These are phyloP conservation scores for Rubia tinctorum DNA, from an alignment of 305 asterid genomes.

Conservation along the genomic window DNA sequence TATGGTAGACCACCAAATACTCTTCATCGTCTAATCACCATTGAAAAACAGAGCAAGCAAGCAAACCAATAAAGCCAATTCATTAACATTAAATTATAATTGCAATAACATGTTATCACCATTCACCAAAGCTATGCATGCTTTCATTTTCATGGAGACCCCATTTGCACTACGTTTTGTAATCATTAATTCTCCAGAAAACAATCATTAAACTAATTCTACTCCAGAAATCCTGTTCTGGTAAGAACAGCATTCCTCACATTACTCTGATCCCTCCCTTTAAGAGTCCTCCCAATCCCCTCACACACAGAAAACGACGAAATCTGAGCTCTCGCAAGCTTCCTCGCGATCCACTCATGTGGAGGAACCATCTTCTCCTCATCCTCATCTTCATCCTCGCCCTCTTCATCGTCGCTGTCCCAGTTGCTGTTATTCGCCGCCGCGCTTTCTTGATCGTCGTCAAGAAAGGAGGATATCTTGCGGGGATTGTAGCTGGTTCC, in stretches of 20 bases:
- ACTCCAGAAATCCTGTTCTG: conserved; percentile 72
- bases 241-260: conserved; percentile 57
- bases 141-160: conserved; percentile 13
- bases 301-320: conserved; percentile 60
- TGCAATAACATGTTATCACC: background rate
- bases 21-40: too few relatives aligned
- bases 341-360: conserved; percentile 56
- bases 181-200: background rate
- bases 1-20: too few relatives aligned
- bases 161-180: background rate
- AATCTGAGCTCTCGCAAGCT: conserved; percentile 29
- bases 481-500: conserved; percentile 19
- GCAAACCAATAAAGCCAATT: conserved; percentile 8
- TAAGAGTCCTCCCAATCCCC: conserved; percentile 68
- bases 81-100: background rate
- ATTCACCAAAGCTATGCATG: conserved; percentile 4
- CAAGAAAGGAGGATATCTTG: background rate
- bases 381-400: conserved; percentile 26
- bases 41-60: background rate
- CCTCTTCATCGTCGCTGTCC: conserved; percentile 19
- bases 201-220: background rate
- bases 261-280: conserved; percentile 64
- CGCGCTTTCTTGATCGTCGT: background rate
- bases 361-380: conserved; percentile 40
- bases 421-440: conserved; percentile 17